Base-by-base conservation (phyloP, 1,284 basidiomycete genomes). In the Cutaneotrichosporon dermatis region DNA sequence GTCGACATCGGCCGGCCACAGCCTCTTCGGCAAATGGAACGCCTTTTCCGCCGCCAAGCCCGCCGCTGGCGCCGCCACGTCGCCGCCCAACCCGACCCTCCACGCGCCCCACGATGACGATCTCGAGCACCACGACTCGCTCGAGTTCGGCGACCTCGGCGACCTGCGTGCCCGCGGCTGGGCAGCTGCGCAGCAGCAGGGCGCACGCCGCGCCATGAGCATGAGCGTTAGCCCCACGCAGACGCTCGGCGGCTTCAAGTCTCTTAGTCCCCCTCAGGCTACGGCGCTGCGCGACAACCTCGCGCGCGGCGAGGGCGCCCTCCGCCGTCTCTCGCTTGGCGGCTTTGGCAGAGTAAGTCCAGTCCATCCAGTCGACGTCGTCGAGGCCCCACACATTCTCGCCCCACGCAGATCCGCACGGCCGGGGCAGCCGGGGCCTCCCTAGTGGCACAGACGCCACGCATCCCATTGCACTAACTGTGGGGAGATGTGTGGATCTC, bases 141-240 rank as follows among this genome's bases (percentile, higher is more conserved):
- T 73, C 50, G 72, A 74, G 55, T 72, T 74, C 64, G 74, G 71
- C 36, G 74, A 76, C 64, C 51, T 70, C 13, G 58, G 52, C 35
- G 71, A 72, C 55, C 55, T 71, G 46, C 66, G 64, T 41, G 56
- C 60, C 6, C 54, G 65, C 33, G 65, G 65, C 4, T 74, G 72
- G 73, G 62, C 62, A 4, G 66, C 54, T 4, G 65, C 63, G 5
- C 59, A 63, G 3, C 65, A 53, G 9, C 61, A 62, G 10, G 62
- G 66, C 33, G 57, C 59, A 46, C 58, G 71, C 33, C 55, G 74
- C 40, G 68, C 73, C 15, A 69, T 69, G 50, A 69, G 66, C 41
- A 67, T 72, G 59, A 64, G 58, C 46, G 56, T 69, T 54, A 58
- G 60, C 13, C 62, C 65, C 15, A 46, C 25, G n/a, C 36, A 41